These are phyloP conservation scores for Parastagonospora avenae DNA, from an alignment of 2,329 filamentous ascomycete genomes.

Conservation along the genomic window DNA sequence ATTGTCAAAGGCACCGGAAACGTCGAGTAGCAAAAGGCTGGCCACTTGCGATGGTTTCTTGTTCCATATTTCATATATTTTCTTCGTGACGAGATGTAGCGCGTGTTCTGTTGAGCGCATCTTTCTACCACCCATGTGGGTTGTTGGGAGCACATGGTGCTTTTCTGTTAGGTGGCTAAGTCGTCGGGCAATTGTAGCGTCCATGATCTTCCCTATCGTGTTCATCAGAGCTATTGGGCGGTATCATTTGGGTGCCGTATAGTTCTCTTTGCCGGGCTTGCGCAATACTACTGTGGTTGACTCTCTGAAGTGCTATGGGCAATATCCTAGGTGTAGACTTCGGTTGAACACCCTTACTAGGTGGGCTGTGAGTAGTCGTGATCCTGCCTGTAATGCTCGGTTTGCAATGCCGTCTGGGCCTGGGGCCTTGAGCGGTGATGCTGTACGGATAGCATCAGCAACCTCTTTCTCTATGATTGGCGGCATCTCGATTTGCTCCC, in stretches of 20 bases:
- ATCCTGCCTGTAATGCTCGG: slow-evolving; percentile 14
- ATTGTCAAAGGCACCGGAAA: slow-evolving; percentile 35
- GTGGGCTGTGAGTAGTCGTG: slow-evolving; percentile 1
- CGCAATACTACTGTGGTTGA: slow-evolving; percentile 30
- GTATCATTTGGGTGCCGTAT: slow-evolving; percentile 31
- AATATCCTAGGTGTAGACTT: slow-evolving; percentile 19
- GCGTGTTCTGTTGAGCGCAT: slow-evolving; percentile 29
- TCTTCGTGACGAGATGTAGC: slow-evolving; percentile 30
- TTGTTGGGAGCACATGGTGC: slow-evolving; percentile 24
- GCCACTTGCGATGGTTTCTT: slow-evolving; percentile 18
- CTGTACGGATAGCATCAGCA: slow-evolving; percentile 17
- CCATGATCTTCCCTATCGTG: slow-evolving; percentile 37
- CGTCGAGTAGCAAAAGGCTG: slow-evolving; percentile 17
- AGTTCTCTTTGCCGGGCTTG: slow-evolving; percentile 35
- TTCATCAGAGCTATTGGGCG: slow-evolving; percentile 31
- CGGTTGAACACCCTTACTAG: slow-evolving; percentile 19
- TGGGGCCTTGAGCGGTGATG: slow-evolving; percentile 26
- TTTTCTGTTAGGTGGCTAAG: slow-evolving; percentile 17
- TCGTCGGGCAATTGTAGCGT: slow-evolving; percentile 26
- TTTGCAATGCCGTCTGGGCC: slow-evolving; percentile 24
- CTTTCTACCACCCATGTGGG: slow-evolving; percentile 34
- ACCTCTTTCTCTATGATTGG: slow-evolving; percentile 25
- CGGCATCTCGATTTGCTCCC: slow-evolving; percentile 18
- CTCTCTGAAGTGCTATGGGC: slow-evolving; percentile 19
- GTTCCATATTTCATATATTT: slow-evolving; percentile 30